Evolutionary conservation across 2,329 filamentous ascomycete genomes (phyloP).

Genomic region (Colletotrichum sp.): DNA sequence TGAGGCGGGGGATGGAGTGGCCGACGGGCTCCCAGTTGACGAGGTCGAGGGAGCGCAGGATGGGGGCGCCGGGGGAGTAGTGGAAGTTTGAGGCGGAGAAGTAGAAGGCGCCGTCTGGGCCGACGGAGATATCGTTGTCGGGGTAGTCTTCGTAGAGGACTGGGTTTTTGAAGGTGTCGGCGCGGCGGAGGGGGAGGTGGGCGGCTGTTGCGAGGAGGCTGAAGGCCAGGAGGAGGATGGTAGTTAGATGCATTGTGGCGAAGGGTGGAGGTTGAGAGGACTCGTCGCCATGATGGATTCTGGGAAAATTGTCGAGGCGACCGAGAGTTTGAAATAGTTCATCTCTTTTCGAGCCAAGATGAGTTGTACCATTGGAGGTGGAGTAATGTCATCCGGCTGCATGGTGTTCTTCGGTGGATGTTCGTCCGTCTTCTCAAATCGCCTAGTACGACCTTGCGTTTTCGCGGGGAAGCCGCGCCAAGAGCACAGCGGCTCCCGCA

Average conservation of each 20-base stretch:
- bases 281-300: not conserved
- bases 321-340: not conserved
- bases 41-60: constrained; percentile 60
- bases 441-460: not conserved
- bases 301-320: fast-evolving
- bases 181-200: not conserved
- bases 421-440: not conserved
- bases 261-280: fast-evolving
- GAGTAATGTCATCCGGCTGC: not conserved
- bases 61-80: constrained; percentile 60
- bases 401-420: not conserved
- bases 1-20: constrained; percentile 48
- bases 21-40: constrained; percentile 54
- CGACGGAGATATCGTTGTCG: constrained; percentile 58
- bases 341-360: not conserved
- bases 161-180: constrained; percentile 49
- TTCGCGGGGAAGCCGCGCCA: not conserved
- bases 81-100: constrained; percentile 62
- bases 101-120: constrained; percentile 56
- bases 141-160: constrained; percentile 61
- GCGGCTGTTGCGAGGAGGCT: not conserved
- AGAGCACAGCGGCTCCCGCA: not conserved
- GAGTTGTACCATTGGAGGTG: not conserved
- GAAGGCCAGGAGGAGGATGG: not conserved
- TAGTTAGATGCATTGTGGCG: not conserved